phyloP scores from a whole-genome alignment of 2,329 filamentous ascomycete species.

The Cyclaneusma minus region DNA sequence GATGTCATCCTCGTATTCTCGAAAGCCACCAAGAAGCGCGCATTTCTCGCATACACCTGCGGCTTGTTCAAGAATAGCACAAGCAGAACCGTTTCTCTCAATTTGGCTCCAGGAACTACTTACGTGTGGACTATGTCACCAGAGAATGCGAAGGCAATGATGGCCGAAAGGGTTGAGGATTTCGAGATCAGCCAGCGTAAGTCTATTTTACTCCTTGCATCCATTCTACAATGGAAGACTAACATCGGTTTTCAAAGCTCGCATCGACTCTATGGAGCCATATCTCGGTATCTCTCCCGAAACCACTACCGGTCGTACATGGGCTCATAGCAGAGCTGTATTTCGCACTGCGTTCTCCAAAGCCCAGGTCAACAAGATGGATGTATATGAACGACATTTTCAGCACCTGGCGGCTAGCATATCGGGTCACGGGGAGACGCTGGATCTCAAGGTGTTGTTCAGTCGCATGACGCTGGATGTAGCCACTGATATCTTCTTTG shows the following conservation, averaged over 20 bases:
- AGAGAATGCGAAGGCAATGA: constrained; percentile 1
- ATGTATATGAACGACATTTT: neutral
- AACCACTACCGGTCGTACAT: neutral
- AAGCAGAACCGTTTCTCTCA: neutral
- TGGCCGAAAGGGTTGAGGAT: neutral
- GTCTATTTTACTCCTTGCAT: neutral
- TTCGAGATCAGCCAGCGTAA: neutral
- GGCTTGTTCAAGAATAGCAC: neutral
- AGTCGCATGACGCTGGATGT: constrained; percentile 1
- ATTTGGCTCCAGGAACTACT: neutral
- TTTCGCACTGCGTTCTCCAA: neutral
- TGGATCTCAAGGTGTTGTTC: constrained; percentile 1
- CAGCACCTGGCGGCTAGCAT: neutral
- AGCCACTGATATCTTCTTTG: neutral
- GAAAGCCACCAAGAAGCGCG: neutral
- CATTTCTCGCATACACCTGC: neutral
- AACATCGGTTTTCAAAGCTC: neutral
- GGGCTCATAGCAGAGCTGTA: neutral
- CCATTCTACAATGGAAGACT: too few species aligned
- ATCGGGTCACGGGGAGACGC: neutral
- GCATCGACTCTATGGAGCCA: constrained; percentile 1
- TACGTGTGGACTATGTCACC: neutral
- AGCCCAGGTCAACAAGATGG: constrained; percentile 1
- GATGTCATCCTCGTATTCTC: neutral
- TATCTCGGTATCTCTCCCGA: neutral